Evolutionary conservation across 2,329 filamentous ascomycete species (phyloP).

Genomic region (Arthroderma sp.): DNA sequence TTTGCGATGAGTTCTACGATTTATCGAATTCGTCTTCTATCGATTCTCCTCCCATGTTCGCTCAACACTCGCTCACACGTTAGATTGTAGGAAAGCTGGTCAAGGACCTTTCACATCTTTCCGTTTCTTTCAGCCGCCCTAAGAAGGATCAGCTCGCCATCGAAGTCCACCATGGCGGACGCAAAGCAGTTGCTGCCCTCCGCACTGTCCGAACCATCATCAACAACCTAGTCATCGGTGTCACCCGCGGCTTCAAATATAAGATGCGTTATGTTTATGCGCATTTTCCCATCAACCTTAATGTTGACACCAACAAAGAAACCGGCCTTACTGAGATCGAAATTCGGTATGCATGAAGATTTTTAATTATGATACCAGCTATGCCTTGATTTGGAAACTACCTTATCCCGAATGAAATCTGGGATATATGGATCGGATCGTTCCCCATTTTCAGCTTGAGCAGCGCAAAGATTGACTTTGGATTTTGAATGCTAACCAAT

Average conservation of each 20-base stretch:
- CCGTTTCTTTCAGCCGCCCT: constrained; percentile 87
- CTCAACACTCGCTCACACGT: too few species aligned
- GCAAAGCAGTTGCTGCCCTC: constrained; percentile 96
- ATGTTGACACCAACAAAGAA: constrained; percentile 91
- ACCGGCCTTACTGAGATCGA: constrained; percentile 81
- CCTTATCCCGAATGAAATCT: too few species aligned
- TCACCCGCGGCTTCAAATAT: constrained; percentile 99
- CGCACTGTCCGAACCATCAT: constrained; percentile 96
- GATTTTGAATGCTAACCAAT: too few species aligned
- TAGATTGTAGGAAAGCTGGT: constrained; percentile 63
- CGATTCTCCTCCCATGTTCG: too few species aligned
- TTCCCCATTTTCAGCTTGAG: too few species aligned
- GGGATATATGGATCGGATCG: too few species aligned
- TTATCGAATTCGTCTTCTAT: too few species aligned
- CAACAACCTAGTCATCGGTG: constrained; percentile 96
- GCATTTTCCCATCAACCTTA: constrained; percentile 99
- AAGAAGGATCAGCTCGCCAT: constrained; percentile 82
- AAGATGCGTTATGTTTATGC: constrained; percentile 99
- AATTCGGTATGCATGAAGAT: constrained; percentile 60
- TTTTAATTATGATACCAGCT: too few species aligned
- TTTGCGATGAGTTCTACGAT: neutral
- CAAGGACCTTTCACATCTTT: constrained; percentile 93
- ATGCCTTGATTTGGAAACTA: too few species aligned
- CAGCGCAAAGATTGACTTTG: too few species aligned
- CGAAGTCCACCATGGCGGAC: constrained; percentile 94